phyloP scores from a whole-genome alignment of 1,284 basidiomycete species.

The Ustanciosporium gigantosporum region DNA sequence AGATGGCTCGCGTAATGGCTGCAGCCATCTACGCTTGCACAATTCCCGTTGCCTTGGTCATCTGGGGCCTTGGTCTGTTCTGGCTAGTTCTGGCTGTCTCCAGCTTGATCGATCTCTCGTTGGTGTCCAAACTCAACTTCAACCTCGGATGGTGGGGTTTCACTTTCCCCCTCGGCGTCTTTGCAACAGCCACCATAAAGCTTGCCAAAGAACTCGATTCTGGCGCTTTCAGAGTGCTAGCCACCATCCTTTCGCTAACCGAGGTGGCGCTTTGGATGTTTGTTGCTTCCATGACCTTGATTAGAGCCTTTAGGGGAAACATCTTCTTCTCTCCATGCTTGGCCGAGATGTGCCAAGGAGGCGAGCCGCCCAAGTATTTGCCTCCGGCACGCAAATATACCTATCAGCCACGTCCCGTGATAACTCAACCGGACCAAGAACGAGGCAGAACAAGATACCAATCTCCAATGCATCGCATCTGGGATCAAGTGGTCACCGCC shows the following conservation, averaged over 20 bases:
- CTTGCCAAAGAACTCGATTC: slow-evolving; percentile 43
- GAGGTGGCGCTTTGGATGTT: slow-evolving; percentile 42
- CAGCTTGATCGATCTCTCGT: slow-evolving; percentile 45
- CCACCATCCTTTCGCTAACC: slow-evolving; percentile 31
- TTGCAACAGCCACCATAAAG: slow-evolving; percentile 36
- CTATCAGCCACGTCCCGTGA: slow-evolving; percentile 22
- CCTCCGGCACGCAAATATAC: slow-evolving; percentile 32
- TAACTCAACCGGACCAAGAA: too few species aligned
- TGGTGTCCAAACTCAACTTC: slow-evolving; percentile 41
- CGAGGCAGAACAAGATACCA: too few species aligned
- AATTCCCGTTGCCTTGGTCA: slow-evolving; percentile 56
- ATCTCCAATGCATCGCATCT: too few species aligned
- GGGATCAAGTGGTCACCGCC: too few species aligned
- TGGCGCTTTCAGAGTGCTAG: slow-evolving; percentile 35
- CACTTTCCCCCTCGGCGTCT: slow-evolving; percentile 51
- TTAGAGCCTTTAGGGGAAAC: slow-evolving; percentile 10
- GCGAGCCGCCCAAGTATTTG: slow-evolving; percentile 34
- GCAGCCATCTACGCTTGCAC: slow-evolving; percentile 36
- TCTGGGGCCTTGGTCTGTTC: slow-evolving; percentile 64
- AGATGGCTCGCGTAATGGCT: slow-evolving; percentile 37
- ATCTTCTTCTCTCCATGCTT: slow-evolving; percentile 48
- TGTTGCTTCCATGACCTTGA: slow-evolving; percentile 22
- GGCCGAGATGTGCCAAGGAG: slow-evolving; percentile 29
- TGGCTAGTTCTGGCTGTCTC: slow-evolving; percentile 63
- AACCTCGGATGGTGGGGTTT: slow-evolving; percentile 54